Evolutionary conservation across 73 alveolate species (phyloP).

Genomic region (Paramecium sexaurelia): DNA sequence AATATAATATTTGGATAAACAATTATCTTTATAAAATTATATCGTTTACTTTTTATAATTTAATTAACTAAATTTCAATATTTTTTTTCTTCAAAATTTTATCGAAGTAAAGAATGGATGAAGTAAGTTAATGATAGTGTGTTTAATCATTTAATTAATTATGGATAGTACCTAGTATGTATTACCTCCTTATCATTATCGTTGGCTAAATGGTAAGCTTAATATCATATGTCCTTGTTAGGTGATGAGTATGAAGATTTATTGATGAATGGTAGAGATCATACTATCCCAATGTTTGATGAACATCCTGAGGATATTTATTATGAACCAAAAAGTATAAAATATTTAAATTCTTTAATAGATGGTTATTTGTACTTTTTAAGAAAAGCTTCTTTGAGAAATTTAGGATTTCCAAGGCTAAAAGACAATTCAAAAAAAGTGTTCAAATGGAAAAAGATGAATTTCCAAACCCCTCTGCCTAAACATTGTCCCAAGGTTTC

Average conservation of each 20-base stretch:
- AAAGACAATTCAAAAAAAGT: neutral
- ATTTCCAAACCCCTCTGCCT: neutral
- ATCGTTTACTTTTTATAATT: neutral
- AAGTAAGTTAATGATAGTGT: neutral
- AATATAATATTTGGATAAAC: neutral
- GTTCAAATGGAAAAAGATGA: neutral
- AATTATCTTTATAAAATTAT: neutral
- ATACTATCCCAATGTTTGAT: neutral
- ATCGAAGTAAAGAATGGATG: neutral
- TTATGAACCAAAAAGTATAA: neutral
- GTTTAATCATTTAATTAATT: neutral
- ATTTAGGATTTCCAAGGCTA: neutral
- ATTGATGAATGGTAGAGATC: neutral
- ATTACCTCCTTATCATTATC: neutral
- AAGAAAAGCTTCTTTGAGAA: neutral
- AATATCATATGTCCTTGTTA: neutral
- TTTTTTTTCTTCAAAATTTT: neutral
- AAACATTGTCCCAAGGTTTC: slow-evolving; percentile 9
- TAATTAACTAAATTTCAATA: neutral
- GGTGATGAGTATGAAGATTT: slow-evolving; percentile 30
- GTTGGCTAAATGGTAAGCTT: neutral
- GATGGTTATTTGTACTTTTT: neutral
- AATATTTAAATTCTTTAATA: neutral
- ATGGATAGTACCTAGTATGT: slow-evolving; percentile 5
- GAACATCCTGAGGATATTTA: neutral